Evolutionary conservation across 2,329 filamentous ascomycete genomes (phyloP).

Genomic region (Curvularia spicifera): DNA sequence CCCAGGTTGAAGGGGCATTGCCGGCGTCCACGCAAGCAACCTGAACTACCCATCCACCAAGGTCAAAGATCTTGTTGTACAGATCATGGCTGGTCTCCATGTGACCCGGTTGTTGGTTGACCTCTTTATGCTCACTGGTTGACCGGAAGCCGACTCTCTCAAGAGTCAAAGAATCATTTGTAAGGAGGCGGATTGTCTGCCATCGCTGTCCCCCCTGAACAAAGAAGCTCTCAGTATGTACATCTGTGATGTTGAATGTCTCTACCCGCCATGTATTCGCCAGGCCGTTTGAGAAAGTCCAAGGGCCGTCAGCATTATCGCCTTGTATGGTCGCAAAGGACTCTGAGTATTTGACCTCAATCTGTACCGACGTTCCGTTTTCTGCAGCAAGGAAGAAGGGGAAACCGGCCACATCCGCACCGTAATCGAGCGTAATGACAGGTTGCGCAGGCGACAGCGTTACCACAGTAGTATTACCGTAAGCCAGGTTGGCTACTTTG

Average conservation of each 20-base stretch:
- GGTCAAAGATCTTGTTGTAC: slow-evolving; percentile 48
- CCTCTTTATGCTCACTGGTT: slow-evolving; percentile 18
- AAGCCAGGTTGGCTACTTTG: not conserved
- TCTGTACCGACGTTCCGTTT: not conserved
- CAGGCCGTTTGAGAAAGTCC: slow-evolving; percentile 25
- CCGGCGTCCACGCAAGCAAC: slow-evolving; percentile 49
- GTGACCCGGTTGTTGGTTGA: not conserved
- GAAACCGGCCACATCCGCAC: slow-evolving; percentile 24
- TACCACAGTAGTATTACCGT: not conserved
- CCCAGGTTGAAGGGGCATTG: slow-evolving; percentile 42
- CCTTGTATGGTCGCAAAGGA: slow-evolving; percentile 1
- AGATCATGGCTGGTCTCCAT: slow-evolving; percentile 18
- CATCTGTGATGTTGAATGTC: slow-evolving; percentile 44
- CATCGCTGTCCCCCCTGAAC: slow-evolving; percentile 53
- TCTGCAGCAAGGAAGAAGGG: slow-evolving; percentile 17
- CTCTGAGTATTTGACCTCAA: slow-evolving; percentile 9
- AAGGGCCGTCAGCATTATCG: slow-evolving; percentile 21
- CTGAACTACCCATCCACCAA: slow-evolving; percentile 47
- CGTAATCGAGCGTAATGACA: slow-evolving; percentile 22
- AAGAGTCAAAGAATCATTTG: slow-evolving; percentile 43
- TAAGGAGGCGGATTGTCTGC: slow-evolving; percentile 50
- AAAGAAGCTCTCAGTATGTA: slow-evolving; percentile 40
- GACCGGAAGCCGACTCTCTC: slow-evolving; percentile 41
- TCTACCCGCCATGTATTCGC: slow-evolving; percentile 15
- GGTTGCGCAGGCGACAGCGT: slow-evolving; percentile 14